Evolutionary conservation across 208 protist species (phyloP), one percentile per base, ranked within the genome.

Genomic region (Trypanosoma theileri): DNA sequence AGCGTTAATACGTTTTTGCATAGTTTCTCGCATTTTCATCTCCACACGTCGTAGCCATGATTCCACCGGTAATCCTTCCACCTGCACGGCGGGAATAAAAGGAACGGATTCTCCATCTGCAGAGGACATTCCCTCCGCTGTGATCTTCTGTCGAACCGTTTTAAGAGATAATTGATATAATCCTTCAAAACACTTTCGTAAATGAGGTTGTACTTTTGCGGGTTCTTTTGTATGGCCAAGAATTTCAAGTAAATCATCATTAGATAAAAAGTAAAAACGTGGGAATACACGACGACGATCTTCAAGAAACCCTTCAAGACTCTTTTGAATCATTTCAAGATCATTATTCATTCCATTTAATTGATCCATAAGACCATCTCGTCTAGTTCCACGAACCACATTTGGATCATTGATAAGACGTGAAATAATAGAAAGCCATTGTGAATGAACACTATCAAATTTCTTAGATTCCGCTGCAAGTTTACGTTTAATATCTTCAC

Each of bases 241-340:
- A 59, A 99, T 99, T 85, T 99, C 97, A 19, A 99, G 86, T 67
- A 99, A 67, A 75, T 99, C 98, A 75, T 98, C 94, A 73, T 99
- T 98, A 6, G 97, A 99, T 17, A 99, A 69, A 58, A 99, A 99
- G 82, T 99, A 99, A 77, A 99, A 99, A 31, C 98, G 89, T 35
- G 98, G 97, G 82, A 99, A 99, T 51, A 89, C 72, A 53, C 90
- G 88, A 40, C 98, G 91, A 60, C 98, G 97, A 59, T 97, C 96
- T 81, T 99, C 97, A 11, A 99, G 84, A 75, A 98, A 99, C 48
- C 93, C 88, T 70, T 98, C 96, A 6, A 99, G 87, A 55, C 92
- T 94, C 84, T 99, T 98, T 79, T 99, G 98, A 67, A 99, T 98
- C 41, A 93, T 77, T 77, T 99, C 97, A 10, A 99, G 80, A 71